Evolutionary conservation across 1,284 basidiomycete genomes (phyloP).

Genomic region (Moniliophthora roreri): DNA sequence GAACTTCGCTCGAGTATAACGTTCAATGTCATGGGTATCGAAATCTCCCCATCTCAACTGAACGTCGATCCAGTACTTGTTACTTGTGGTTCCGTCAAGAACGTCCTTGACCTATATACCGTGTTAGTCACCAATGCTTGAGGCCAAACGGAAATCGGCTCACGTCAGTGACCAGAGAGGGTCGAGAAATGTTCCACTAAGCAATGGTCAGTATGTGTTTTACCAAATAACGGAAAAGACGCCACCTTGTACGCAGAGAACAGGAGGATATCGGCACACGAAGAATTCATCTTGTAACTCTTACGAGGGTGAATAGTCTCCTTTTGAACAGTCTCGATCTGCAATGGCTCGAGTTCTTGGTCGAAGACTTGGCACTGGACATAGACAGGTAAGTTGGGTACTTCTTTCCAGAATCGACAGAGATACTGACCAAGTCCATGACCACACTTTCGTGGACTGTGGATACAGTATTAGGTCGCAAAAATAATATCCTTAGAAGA

Average conservation of each 20-base stretch:
- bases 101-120: conserved; percentile 81
- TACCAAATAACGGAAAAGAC: conserved; percentile 8
- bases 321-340: conserved; percentile 99
- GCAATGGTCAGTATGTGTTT: conserved; percentile 11
- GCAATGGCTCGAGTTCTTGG: conserved; percentile 96
- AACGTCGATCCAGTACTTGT: conserved; percentile 99
- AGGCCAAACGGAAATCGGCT: conserved; percentile 24
- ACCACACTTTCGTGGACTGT: conserved; percentile 87
- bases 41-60: conserved; percentile 99
- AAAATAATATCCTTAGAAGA: conserved; percentile 2
- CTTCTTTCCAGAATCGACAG: conserved; percentile 6
- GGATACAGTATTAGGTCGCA: conserved; percentile 16
- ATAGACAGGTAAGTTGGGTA: conserved; percentile 21
- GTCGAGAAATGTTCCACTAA: conserved; percentile 96
- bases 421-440: conserved; percentile 85
- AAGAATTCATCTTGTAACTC: conserved; percentile 99
- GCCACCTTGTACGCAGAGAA: conserved; percentile 92
- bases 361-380: conserved; percentile 92
- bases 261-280: conserved; percentile 93
- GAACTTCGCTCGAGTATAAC: conserved; percentile 98
- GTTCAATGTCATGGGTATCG: conserved; percentile 97
- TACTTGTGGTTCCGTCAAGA: conserved; percentile 94
- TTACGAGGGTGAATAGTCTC: conserved; percentile 99
- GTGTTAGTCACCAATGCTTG: neutral
- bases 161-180: conserved; percentile 93